These are phyloP conservation scores for Cydonia oblonga DNA, from an alignment of 331 rosid genomes.

Conservation along the genomic window DNA sequence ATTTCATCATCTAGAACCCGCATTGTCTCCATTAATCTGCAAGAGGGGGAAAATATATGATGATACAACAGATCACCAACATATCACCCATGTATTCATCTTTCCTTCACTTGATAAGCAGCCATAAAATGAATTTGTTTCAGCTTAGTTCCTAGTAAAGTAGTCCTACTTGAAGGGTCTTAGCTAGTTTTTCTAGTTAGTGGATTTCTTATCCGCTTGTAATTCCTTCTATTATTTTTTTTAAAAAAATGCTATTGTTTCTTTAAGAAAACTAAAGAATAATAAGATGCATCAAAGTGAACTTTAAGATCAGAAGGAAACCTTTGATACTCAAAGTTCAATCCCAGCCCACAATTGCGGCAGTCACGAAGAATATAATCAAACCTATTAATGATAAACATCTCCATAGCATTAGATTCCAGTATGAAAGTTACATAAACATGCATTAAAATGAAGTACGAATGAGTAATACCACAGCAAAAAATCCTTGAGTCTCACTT, in stretches of 20 bases:
- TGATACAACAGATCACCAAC: conserved; percentile 2
- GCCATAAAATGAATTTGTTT: no score
- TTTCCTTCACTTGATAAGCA: background rate
- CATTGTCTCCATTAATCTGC: conserved; percentile 86
- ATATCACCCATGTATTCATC: background rate
- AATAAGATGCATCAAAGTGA: background rate
- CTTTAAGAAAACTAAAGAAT: background rate
- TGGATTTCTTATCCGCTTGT: no score
- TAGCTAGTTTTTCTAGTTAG: no score
- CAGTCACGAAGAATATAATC: conserved; percentile 86
- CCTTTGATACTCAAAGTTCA: conserved; percentile 84
- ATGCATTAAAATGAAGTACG: conserved; percentile 2
- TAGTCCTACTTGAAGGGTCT: no score
- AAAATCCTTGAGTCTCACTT: conserved; percentile 11
- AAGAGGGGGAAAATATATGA: conserved; percentile 10
- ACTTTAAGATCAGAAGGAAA: conserved; percentile 16
- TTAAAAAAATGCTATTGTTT: no score
- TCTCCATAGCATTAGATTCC: conserved; percentile 11
- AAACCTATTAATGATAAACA: conserved; percentile 50
- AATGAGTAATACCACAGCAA: background rate
- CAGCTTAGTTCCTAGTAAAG: no score
- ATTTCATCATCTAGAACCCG: conserved; percentile 84
- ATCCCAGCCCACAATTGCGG: conserved; percentile 88
- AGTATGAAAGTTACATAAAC: conserved; percentile 4
- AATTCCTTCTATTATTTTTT: no score